Percentiles rank a stretch among this genome's conserved stretches.
These are phyloP conservation scores for Aureobasidium leucospermi DNA, from an alignment of 2,329 filamentous ascomycete genomes.

Conservation along the genomic window DNA sequence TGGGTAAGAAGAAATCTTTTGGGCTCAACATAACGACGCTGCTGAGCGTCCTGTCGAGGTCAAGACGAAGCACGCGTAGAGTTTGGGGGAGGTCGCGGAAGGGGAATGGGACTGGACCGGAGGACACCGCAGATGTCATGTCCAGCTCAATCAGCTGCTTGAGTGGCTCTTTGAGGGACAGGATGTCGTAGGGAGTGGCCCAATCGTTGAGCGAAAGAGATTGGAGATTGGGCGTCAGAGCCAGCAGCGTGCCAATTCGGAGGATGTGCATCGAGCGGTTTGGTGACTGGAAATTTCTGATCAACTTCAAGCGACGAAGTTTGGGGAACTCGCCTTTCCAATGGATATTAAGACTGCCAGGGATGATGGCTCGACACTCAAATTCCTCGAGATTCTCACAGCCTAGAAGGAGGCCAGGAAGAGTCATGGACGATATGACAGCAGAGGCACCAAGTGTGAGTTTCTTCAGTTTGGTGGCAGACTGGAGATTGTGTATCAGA, in stretches of 20 bases:
- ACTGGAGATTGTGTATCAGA: constrained; percentile 5
- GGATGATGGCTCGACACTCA: not conserved
- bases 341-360: not conserved
- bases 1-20: not conserved
- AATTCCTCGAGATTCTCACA: constrained; percentile 7
- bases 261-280: not conserved
- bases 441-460: constrained; percentile 1
- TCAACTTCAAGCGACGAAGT: not conserved
- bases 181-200: not conserved
- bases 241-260: not conserved
- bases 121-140: not conserved
- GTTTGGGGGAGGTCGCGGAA: not conserved
- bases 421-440: not conserved
- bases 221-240: constrained; percentile 1
- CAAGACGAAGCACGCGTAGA: not conserved
- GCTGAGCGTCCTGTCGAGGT: not conserved
- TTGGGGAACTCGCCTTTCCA: constrained; percentile 11
- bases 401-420: constrained; percentile 4
- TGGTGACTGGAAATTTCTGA: not conserved
- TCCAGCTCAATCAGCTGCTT: not conserved
- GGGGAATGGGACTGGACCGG: not conserved
- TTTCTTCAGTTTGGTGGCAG: constrained; percentile 13
- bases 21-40: not conserved
- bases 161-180: not conserved
- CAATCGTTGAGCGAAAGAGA: constrained; percentile 8